A percentile compares a stretch with the other conserved stretches of the same genome.
Conservation (phyloP, 306 rosid species). For the Quercus agrifolia region DNA sequence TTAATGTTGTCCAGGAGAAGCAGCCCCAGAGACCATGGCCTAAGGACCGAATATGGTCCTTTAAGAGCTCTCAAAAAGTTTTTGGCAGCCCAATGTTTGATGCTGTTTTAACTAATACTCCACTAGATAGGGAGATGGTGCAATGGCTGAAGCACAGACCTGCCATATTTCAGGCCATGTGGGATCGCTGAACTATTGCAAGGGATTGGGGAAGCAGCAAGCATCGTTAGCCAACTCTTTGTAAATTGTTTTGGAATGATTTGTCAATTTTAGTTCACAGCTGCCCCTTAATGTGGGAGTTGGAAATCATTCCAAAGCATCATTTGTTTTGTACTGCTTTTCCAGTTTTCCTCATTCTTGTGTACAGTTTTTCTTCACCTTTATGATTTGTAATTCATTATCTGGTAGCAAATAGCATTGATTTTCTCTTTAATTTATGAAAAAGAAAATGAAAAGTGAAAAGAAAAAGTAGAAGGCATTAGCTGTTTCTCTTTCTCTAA, state of each 20-base stretch:
- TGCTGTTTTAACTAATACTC: conserved; percentile 50
- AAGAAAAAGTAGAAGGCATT: neutral
- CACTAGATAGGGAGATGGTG: conserved; percentile 85
- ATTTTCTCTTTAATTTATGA: conserved; percentile 39
- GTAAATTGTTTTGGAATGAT: conserved; percentile 44
- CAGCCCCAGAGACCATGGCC: conserved; percentile 94
- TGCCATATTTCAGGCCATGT: conserved; percentile 70
- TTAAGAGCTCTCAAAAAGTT: conserved; percentile 60
- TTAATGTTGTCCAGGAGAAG: conserved; percentile 62
- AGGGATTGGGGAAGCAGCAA: conserved; percentile 34
- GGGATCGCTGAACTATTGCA: conserved; percentile 73
- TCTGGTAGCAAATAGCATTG: conserved; percentile 48
- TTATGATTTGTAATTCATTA: conserved; percentile 60
- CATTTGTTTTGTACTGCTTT: conserved; percentile 35
- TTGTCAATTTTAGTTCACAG: conserved; percentile 34
- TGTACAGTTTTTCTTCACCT: conserved; percentile 68
- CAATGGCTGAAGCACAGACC: conserved; percentile 94
- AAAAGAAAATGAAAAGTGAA: conserved; percentile 9
- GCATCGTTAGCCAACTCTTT: conserved; percentile 29
- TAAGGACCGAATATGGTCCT: conserved; percentile 89
- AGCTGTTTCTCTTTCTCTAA: neutral
- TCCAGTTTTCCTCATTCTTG: conserved; percentile 46
- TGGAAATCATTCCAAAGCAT: conserved; percentile 48
- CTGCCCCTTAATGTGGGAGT: conserved; percentile 60
- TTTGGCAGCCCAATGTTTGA: conserved; percentile 97